A percentile compares a stretch with the other conserved stretches of the same genome.
Evolutionary conservation across 2,329 filamentous ascomycete genomes (phyloP).

Genomic region (Penicillium paneum): DNA sequence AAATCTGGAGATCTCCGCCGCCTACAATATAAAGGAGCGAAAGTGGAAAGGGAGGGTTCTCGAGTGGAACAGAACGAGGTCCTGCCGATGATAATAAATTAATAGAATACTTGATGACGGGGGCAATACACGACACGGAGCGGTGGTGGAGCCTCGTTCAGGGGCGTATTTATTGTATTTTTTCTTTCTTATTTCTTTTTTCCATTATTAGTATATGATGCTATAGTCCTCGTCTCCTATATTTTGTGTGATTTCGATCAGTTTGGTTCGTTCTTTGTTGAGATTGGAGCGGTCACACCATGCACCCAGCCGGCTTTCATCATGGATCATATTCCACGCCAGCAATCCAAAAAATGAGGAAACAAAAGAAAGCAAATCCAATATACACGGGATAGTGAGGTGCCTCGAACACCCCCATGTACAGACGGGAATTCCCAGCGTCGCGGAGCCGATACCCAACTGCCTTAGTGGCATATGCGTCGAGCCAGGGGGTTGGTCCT

Average conservation of each 20-base stretch:
- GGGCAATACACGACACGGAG: conserved; percentile 3
- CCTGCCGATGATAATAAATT: conserved; percentile 9
- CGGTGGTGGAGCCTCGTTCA: conserved; percentile 7
- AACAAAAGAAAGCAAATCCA: not conserved
- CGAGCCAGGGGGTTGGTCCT: conserved; percentile 11
- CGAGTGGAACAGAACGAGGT: conserved; percentile 5
- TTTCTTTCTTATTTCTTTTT: not conserved
- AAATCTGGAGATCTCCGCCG: conserved; percentile 10
- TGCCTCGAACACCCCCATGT: not conserved
- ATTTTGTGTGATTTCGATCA: not conserved
- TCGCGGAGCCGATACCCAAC: conserved; percentile 14
- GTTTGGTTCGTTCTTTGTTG: not conserved
- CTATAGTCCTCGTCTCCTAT: not conserved
- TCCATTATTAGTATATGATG: conserved; percentile 1
- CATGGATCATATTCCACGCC: not conserved
- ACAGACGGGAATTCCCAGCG: conserved; percentile 3
- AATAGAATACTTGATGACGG: conserved; percentile 10
- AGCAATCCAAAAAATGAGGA: not conserved
- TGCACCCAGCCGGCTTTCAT: not conserved
- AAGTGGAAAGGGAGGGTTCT: conserved; percentile 9
- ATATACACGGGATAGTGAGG: not conserved
- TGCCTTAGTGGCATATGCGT: conserved; percentile 1
- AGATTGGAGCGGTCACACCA: not conserved
- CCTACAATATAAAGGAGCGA: conserved; percentile 6
- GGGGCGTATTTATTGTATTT: conserved; percentile 10